phyloP scores from a whole-genome alignment of 345 rosid genomes.

The Bruguiera sexangula region DNA sequence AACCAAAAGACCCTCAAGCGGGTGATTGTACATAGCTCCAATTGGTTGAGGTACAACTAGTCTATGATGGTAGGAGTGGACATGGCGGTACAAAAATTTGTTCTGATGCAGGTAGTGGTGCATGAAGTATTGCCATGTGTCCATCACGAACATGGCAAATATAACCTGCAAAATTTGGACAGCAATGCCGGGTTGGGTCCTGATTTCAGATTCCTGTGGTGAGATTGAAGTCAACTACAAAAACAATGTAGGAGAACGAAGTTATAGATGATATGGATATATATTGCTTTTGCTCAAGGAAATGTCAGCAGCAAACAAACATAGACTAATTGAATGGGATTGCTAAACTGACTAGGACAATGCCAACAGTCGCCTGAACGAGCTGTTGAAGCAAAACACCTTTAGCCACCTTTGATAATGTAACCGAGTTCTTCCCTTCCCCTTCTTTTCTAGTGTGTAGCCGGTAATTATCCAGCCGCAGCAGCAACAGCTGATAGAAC shows the following conservation, averaged over 20 bases:
- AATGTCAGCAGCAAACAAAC: background rate
- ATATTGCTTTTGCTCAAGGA: too few species aligned
- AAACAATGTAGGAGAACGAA: too few species aligned
- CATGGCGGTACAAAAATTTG: conserved; percentile 53
- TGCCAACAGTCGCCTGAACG: conserved; percentile 53
- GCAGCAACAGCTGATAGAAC: conserved; percentile 56
- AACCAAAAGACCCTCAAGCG: conserved; percentile 54
- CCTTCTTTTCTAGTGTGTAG: conserved; percentile 59
- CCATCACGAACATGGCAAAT: conserved; percentile 54
- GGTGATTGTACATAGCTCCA: conserved; percentile 66
- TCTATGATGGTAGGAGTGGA: conserved; percentile 63
- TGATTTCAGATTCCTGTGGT: too few species aligned
- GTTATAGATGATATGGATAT: too few species aligned
- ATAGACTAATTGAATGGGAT: background rate
- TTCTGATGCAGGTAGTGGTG: conserved; percentile 65
- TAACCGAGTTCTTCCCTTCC: conserved; percentile 53
- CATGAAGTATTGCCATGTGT: conserved; percentile 63
- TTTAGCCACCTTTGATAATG: conserved; percentile 40
- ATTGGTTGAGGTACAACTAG: conserved; percentile 59
- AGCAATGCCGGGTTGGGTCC: too few species aligned
- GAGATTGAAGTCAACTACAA: too few species aligned
- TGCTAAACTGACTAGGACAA: conserved; percentile 41
- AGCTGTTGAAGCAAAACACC: conserved; percentile 74
- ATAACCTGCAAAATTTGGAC: conserved; percentile 33
- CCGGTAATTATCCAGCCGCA: conserved; percentile 47